A percentile compares a stretch with the other conserved stretches of the same genome.
Conservation (phyloP, 441 rosid genomes). For the Brassica balearica region DNA sequence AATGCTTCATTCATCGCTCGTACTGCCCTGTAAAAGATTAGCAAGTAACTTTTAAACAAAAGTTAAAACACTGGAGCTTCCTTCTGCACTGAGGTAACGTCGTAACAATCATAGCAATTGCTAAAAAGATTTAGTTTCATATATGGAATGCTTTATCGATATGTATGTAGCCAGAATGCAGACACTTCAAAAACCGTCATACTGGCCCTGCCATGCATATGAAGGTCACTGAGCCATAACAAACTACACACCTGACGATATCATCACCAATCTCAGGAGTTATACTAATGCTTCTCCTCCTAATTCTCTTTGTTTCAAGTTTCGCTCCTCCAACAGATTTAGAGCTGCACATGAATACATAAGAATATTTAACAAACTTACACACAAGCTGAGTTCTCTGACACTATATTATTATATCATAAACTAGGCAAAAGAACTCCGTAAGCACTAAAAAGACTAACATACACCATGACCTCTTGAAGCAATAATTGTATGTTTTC, state of each 20-base stretch:
- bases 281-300: slow-evolving; percentile 99
- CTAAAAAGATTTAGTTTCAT: background rate
- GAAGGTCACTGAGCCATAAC: slow-evolving; percentile 33
- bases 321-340: slow-evolving; percentile 89
- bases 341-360: slow-evolving; percentile 49
- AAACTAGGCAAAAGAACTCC: slow-evolving; percentile 8
- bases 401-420: slow-evolving; percentile 11
- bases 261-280: slow-evolving; percentile 99
- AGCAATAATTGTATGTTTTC: background rate
- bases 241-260: slow-evolving; percentile 87
- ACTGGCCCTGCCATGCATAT: slow-evolving; percentile 21
- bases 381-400: slow-evolving; percentile 13
- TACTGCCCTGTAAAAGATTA: slow-evolving; percentile 81
- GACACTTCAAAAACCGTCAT: background rate
- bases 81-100: no score
- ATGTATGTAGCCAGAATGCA: slow-evolving; percentile 21
- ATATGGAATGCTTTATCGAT: slow-evolving; percentile 2
- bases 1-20: slow-evolving; percentile 96
- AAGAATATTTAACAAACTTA: slow-evolving; percentile 24
- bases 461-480: slow-evolving; percentile 20
- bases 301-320: slow-evolving; percentile 80
- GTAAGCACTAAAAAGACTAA: slow-evolving; percentile 33
- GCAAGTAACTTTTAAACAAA: slow-evolving; percentile 11
- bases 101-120: slow-evolving; percentile 4
- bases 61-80: background rate